A percentile compares a stretch with the other conserved stretches of the same genome.
Conservation (phyloP, 176 grass and related monocot genomes). For the Aegilops tauschii region DNA sequence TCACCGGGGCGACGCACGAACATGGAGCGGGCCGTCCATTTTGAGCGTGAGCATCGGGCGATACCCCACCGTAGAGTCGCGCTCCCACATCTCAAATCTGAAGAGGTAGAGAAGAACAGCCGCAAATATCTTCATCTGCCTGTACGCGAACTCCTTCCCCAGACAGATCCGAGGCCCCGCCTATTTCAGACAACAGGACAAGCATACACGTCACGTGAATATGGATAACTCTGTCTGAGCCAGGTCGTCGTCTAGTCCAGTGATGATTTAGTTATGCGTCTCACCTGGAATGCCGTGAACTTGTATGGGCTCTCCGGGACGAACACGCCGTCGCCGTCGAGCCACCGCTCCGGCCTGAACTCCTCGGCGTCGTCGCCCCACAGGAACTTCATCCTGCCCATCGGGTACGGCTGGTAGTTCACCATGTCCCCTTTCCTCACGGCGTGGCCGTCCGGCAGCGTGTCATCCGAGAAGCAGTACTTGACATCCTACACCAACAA, state of each 20-base stretch:
- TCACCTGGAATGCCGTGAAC: constrained; percentile 83
- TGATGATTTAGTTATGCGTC: neutral
- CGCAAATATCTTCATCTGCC: constrained; percentile 79
- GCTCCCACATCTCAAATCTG: constrained; percentile 62
- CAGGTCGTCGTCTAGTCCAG: neutral
- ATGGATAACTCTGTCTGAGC: neutral
- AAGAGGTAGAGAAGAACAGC: constrained; percentile 52
- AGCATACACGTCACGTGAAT: neutral
- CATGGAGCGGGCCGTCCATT: constrained; percentile 48
- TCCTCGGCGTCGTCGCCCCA: constrained; percentile 73
- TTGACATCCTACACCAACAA: constrained; percentile 47
- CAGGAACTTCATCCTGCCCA: constrained; percentile 83
- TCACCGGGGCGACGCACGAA: constrained; percentile 41
- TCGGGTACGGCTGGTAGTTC: constrained; percentile 71
- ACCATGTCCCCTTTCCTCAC: constrained; percentile 73
- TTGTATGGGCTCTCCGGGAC: constrained; percentile 68
- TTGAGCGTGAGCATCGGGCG: constrained; percentile 56
- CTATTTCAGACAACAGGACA: constrained; percentile 5
- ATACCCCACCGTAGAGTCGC: constrained; percentile 16
- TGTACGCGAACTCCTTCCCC: constrained; percentile 89
- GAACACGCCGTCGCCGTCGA: constrained; percentile 47
- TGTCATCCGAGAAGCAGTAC: constrained; percentile 70
- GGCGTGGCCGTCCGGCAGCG: constrained; percentile 56
- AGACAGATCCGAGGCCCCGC: constrained; percentile 79
- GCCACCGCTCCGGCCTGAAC: constrained; percentile 83